Evolutionary conservation across 371 early-diverging fungal species (phyloP).

Genomic region (Saksenaea vasiformis): DNA sequence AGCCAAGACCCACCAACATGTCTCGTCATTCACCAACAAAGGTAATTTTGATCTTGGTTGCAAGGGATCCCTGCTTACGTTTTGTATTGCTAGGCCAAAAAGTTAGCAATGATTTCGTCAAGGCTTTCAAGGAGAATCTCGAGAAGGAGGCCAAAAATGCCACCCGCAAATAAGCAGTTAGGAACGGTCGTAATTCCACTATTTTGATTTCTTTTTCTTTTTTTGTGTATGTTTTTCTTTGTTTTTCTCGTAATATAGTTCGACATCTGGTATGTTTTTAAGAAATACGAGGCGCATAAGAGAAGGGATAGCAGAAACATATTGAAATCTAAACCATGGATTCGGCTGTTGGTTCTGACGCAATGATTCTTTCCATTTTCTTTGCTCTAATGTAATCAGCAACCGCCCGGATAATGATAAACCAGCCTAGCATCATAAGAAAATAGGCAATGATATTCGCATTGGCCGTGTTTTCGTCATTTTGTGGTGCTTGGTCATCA

Average conservation of each 20-base stretch:
- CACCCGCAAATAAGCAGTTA: neutral
- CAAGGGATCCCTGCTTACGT: neutral
- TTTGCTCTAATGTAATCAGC: constrained; percentile 54
- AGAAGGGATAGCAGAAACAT: neutral
- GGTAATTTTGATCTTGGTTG: constrained; percentile 25
- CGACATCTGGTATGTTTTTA: constrained; percentile 4
- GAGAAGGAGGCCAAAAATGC: constrained; percentile 49
- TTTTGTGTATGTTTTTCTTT: neutral
- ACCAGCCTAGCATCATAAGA: constrained; percentile 60
- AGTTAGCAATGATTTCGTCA: constrained; percentile 38
- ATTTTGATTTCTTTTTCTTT: neutral
- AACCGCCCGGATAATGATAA: constrained; percentile 51
- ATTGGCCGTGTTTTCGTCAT: constrained; percentile 12
- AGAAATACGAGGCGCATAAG: neutral
- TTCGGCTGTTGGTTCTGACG: constrained; percentile 29
- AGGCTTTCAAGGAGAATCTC: constrained; percentile 53
- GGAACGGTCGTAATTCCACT: neutral
- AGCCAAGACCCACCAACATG: constrained; percentile 55
- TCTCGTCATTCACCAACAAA: constrained; percentile 41
- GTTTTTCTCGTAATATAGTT: neutral
- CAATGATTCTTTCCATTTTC: constrained; percentile 50
- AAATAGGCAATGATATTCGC: constrained; percentile 38
- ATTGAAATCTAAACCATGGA: constrained; percentile 21
- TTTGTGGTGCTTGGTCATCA: constrained; percentile 17
- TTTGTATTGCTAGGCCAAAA: constrained; percentile 23